A percentile compares a stretch with the other conserved stretches of the same genome.
Evolutionary conservation across 345 rosid genomes (phyloP).

Genomic region (Barbarea vulgaris): DNA sequence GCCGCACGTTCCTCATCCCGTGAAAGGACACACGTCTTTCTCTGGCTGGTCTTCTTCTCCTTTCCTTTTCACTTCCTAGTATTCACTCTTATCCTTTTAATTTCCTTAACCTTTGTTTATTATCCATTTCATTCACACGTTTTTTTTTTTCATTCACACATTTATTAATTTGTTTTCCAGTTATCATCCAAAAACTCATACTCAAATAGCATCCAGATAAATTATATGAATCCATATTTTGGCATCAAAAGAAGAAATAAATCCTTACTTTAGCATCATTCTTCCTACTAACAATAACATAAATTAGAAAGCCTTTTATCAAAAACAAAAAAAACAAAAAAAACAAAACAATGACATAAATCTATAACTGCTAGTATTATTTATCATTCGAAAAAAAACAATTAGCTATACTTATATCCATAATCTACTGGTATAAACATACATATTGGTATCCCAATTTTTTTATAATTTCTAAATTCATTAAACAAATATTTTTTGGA

Average conservation of each 20-base stretch:
- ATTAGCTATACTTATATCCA: background rate
- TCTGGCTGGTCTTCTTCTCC: background rate
- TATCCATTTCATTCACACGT: background rate
- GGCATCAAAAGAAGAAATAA: background rate
- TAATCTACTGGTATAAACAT: too few species aligned
- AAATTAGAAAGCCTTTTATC: too few species aligned
- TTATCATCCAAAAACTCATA: background rate
- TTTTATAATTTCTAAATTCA: too few species aligned
- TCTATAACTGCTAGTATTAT: background rate
- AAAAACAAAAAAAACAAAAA: too few species aligned
- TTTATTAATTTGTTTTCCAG: background rate
- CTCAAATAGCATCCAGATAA: background rate
- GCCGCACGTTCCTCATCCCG: slow-evolving; percentile 40
- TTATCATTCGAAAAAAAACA: too few species aligned
- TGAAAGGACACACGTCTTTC: slow-evolving; percentile 19
- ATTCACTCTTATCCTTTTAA: slow-evolving; percentile 31
- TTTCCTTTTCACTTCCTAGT: slow-evolving; percentile 18
- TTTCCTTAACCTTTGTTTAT: background rate
- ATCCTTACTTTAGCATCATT: background rate
- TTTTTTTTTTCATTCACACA: background rate
- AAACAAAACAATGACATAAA: background rate
- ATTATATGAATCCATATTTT: background rate
- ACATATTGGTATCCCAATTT: too few species aligned
- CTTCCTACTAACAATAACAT: background rate
- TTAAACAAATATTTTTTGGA: too few species aligned